Conservation (phyloP, 2,329 filamentous ascomycete genomes). For the Amphichorda felina region DNA sequence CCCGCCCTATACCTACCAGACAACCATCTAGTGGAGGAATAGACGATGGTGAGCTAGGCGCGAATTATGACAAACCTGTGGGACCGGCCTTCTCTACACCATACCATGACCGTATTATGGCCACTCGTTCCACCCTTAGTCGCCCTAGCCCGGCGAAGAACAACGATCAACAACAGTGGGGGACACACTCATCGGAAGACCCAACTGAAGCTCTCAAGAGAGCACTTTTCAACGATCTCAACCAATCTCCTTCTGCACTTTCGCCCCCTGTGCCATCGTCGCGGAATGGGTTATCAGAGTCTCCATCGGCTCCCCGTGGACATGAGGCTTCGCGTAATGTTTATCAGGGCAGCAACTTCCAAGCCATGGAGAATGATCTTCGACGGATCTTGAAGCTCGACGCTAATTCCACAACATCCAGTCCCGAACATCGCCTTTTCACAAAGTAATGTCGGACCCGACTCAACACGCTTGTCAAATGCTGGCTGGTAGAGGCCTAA, state of each 20-base stretch:
- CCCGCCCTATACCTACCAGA: background rate
- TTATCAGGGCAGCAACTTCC: conserved; percentile 17
- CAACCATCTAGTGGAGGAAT: background rate
- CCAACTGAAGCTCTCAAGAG: conserved; percentile 41
- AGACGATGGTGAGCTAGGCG: conserved; percentile 46
- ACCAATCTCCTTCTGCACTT: background rate
- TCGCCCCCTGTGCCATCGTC: background rate
- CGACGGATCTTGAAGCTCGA: conserved; percentile 38
- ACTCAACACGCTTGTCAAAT: too few species aligned
- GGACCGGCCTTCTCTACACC: conserved; percentile 59
- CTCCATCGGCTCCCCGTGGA: background rate
- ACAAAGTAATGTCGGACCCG: conserved; percentile 4
- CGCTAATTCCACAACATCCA: conserved; percentile 6
- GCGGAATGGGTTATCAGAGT: too few species aligned
- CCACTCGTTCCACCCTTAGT: conserved; percentile 25
- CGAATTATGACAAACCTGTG: conserved; percentile 38
- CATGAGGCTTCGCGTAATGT: background rate
- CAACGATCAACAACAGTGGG: conserved; percentile 4
- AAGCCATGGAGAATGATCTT: conserved; percentile 40
- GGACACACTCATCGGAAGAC: conserved; percentile 11
- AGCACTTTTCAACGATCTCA: conserved; percentile 36
- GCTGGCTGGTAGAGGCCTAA: too few species aligned
- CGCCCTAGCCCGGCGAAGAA: conserved; percentile 7
- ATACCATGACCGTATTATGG: conserved; percentile 48
- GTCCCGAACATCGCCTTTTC: conserved; percentile 6